Evolutionary conservation across 768 basidiomycete species (phyloP), one percentile per base, ranked within the genome.

Genomic region (Terana coerulea): DNA sequence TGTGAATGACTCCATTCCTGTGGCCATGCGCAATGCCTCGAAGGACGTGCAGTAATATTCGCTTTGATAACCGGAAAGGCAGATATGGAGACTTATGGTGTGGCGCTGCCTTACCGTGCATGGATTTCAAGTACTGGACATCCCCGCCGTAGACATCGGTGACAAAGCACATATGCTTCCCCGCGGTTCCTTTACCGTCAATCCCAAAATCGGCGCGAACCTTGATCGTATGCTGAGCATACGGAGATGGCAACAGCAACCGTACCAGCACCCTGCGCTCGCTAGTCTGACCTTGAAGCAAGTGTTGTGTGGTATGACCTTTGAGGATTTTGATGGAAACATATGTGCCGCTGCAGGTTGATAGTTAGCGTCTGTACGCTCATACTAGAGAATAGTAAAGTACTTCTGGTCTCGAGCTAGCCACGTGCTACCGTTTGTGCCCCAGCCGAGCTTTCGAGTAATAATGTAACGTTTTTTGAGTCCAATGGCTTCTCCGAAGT

Each of bases 391-490:
- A 17, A 24, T 24, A 29, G 26, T 4, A n/a, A 7, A 22, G 5
- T 6, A n/a, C 21, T 22, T 14, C 26, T 12, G 12, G 19, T 7
- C 26, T 24, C 45, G 21, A 5, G 45, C 45, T n/a, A 47, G 45
- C 45, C 45, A 47, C 26, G 26, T 28, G 30, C 45, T 47, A n/a
- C 22, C 15, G 26, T 47, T n/a, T 9, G n/a, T 11, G 19, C 45
- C 45, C 45, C 45, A 47, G 5, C 45, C 45, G 9, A 47, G 45
- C 45, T 47, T 47, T 9, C 45, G 25, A 14, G 17, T 15, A 47
- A 28, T 33, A 21, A 19, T 12, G 14, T 12, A 30, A 12, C 43
- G 11, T n/a, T 29, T 24, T 24, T 8, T 11, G 14, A 7, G 26
- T 12, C 21, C 26, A 21, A 31, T 21, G 26, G 11, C 5, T 19